Percentiles rank a stretch among this genome's conserved stretches.
These are phyloP conservation scores for Mycena citricolor DNA, from an alignment of 1,284 basidiomycete species.

Conservation along the genomic window DNA sequence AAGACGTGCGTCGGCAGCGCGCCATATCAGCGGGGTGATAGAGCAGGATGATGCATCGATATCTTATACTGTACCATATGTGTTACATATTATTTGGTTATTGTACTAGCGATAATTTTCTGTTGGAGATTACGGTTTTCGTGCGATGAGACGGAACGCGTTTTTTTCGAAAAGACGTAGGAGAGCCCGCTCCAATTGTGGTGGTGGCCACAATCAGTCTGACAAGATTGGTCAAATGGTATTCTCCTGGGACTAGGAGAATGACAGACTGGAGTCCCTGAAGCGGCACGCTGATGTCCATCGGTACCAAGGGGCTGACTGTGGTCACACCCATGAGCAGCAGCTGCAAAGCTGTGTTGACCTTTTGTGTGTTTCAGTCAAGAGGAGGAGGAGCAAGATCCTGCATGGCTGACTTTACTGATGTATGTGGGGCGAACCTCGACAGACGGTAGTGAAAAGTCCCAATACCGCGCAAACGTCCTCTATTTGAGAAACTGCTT, in stretches of 20 bases:
- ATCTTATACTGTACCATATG: slow-evolving; percentile 17
- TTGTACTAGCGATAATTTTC: no score
- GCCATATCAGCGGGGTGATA: slow-evolving; percentile 29
- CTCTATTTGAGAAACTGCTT: slow-evolving; percentile 54
- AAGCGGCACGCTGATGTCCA: slow-evolving; percentile 57
- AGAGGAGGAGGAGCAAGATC: not conserved
- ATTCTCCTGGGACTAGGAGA: not conserved
- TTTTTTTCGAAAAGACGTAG: slow-evolving; percentile 78
- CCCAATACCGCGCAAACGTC: slow-evolving; percentile 91
- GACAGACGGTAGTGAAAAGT: slow-evolving; percentile 91
- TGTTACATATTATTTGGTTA: no score
- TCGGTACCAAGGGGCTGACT: slow-evolving; percentile 75
- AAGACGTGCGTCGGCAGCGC: slow-evolving; percentile 66
- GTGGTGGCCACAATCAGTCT: slow-evolving; percentile 88
- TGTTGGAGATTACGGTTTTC: no score
- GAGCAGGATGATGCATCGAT: slow-evolving; percentile 24
- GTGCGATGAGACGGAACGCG: slow-evolving; percentile 64
- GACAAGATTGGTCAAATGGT: slow-evolving; percentile 5
- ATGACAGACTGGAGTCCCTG: slow-evolving; percentile 45
- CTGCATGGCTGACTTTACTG: slow-evolving; percentile 68
- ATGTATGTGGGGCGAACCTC: slow-evolving; percentile 89
- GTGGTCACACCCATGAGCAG: slow-evolving; percentile 88
- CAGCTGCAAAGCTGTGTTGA: slow-evolving; percentile 93
- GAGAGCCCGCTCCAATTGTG: slow-evolving; percentile 92
- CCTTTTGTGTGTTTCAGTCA: slow-evolving; percentile 42